phyloP scores from a whole-genome alignment of 2,329 filamentous ascomycete genomes.

The Tolypocladium amazonense region DNA sequence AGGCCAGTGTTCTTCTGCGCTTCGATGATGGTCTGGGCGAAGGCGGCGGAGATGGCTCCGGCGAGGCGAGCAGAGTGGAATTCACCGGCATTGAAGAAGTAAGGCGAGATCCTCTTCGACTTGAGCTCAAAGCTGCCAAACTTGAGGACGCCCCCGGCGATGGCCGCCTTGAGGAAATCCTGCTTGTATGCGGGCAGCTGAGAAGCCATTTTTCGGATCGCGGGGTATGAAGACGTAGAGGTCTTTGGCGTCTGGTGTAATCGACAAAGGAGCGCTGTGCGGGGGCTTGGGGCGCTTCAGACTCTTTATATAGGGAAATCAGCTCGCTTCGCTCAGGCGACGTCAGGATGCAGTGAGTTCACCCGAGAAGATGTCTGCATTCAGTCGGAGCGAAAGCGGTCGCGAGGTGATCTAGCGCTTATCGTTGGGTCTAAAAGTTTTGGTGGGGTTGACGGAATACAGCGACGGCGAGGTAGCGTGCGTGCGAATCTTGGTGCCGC shows the following conservation, averaged over 20 bases:
- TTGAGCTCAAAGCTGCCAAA: slow-evolving; percentile 86
- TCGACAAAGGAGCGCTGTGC: not conserved
- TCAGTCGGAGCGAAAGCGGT: not conserved
- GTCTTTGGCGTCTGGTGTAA: not conserved
- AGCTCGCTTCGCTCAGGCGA: not conserved
- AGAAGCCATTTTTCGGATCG: slow-evolving; percentile 7
- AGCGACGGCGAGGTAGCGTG: slow-evolving; percentile 2
- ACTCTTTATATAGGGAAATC: not conserved
- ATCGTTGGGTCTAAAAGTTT: not conserved
- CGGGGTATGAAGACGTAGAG: not conserved
- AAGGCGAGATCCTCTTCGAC: slow-evolving; percentile 81
- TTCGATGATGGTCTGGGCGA: slow-evolving; percentile 55
- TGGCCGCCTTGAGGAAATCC: slow-evolving; percentile 59
- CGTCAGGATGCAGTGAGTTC: not conserved
- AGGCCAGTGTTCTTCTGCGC: slow-evolving; percentile 31
- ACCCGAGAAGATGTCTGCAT: not conserved
- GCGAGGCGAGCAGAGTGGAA: slow-evolving; percentile 77
- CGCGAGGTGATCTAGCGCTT: not conserved
- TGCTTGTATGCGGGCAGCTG: slow-evolving; percentile 56
- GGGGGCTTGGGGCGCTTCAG: not conserved
- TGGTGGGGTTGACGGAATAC: slow-evolving; percentile 5
- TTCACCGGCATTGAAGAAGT: slow-evolving; percentile 95
- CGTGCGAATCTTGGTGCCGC: not conserved
- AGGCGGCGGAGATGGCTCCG: slow-evolving; percentile 68
- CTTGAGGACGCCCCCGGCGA: slow-evolving; percentile 60